Conservation (phyloP, 2,329 filamentous ascomycete genomes). For the Alternaria conjuncta region DNA sequence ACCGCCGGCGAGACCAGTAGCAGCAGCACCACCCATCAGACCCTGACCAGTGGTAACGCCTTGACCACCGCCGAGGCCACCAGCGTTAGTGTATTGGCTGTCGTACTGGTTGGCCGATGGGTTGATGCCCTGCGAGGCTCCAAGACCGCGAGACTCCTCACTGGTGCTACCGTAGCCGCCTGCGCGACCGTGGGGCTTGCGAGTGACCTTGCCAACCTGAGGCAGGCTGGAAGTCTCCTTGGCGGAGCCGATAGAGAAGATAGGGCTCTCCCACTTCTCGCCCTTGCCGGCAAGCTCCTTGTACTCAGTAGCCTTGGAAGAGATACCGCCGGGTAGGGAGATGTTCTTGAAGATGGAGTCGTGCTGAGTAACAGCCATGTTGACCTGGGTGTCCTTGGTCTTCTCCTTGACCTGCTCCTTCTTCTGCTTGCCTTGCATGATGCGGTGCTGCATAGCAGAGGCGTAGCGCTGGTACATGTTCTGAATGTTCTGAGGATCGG, state of each 20-base stretch:
- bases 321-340: slow-evolving; percentile 84
- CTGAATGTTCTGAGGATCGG: slow-evolving; percentile 73
- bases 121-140: slow-evolving; percentile 21
- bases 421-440: slow-evolving; percentile 80
- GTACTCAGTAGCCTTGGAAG: slow-evolving; percentile 92
- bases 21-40: slow-evolving; percentile 13
- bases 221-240: slow-evolving; percentile 76
- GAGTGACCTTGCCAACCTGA: slow-evolving; percentile 57
- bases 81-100: slow-evolving; percentile 20
- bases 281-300: slow-evolving; percentile 86
- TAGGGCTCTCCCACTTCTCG: slow-evolving; percentile 90
- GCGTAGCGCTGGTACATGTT: slow-evolving; percentile 90
- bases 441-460: slow-evolving; percentile 73
- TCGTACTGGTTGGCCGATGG: slow-evolving; percentile 19
- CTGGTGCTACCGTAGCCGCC: slow-evolving; percentile 36
- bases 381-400: slow-evolving; percentile 73
- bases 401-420: slow-evolving; percentile 61
- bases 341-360: slow-evolving; percentile 93
- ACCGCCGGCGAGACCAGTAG: slow-evolving; percentile 19
- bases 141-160: slow-evolving; percentile 25
- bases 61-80: slow-evolving; percentile 15
- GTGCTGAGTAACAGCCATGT: slow-evolving; percentile 83
- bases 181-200: slow-evolving; percentile 63
- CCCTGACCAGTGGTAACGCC: slow-evolving; percentile 16
- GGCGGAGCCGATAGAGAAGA: slow-evolving; percentile 86